Conservation (phyloP, 2,329 filamentous ascomycete genomes). For the Diaporthe sp. region DNA sequence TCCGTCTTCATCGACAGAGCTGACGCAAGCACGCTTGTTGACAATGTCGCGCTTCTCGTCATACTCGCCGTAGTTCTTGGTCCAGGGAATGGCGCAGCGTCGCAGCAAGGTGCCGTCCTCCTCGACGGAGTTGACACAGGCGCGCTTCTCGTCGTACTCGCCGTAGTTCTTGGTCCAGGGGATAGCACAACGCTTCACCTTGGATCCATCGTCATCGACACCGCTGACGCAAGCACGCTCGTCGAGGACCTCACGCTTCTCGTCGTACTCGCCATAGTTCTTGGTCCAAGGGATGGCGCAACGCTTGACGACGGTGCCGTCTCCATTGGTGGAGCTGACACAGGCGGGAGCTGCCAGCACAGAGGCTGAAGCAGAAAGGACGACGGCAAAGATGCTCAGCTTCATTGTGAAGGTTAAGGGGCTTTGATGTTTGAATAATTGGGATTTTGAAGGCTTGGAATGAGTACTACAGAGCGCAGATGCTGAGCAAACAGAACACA, state of each 20-base stretch:
- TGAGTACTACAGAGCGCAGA: neutral
- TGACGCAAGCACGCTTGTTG: neutral
- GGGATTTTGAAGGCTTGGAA: neutral
- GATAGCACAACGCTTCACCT: neutral
- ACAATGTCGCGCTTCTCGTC: neutral
- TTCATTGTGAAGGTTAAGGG: neutral
- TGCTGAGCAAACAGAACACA: neutral
- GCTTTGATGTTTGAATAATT: neutral
- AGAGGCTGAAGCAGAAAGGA: neutral
- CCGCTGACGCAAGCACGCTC: neutral
- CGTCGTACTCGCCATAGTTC: neutral
- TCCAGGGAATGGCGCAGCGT: neutral
- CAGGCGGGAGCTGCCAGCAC: neutral
- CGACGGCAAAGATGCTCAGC: neutral
- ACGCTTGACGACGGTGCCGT: neutral
- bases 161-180: neutral
- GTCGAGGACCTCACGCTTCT: constrained; percentile 1
- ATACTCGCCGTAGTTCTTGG: neutral
- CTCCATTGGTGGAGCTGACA: neutral
- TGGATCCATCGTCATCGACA: neutral
- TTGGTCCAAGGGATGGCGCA: neutral
- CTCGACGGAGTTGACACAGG: neutral
- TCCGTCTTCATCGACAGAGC: neutral
- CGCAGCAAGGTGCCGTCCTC: neutral
- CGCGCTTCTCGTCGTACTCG: neutral